Conservation (phyloP, 192 early-diverging fungal species). For the Coemansia brasiliensis region DNA sequence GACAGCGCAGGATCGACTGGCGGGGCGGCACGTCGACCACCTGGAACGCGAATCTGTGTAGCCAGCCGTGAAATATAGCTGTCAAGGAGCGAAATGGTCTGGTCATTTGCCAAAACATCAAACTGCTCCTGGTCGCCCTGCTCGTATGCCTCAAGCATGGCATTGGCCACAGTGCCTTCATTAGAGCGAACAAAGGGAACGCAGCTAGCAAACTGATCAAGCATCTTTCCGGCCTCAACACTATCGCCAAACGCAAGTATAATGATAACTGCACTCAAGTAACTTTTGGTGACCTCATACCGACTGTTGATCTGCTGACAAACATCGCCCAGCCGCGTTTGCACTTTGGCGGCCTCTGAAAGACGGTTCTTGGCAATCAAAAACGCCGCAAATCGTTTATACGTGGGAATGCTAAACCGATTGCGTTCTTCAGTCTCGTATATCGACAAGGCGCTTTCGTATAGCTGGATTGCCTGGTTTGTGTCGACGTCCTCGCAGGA, state of each 20-base stretch:
- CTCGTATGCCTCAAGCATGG: slow-evolving; percentile 39
- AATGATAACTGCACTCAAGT: slow-evolving; percentile 30
- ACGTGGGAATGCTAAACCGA: slow-evolving; percentile 40
- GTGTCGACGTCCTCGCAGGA: slow-evolving; percentile 37
- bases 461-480: slow-evolving; percentile 31
- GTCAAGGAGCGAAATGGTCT: slow-evolving; percentile 29
- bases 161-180: slow-evolving; percentile 34
- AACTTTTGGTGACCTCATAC: slow-evolving; percentile 32
- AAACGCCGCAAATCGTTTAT: slow-evolving; percentile 26
- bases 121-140: slow-evolving; percentile 46
- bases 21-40: slow-evolving; percentile 13
- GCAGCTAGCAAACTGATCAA: slow-evolving; percentile 37
- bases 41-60: slow-evolving; percentile 28
- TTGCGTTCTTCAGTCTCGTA: slow-evolving; percentile 49
- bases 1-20: background rate
- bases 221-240: slow-evolving; percentile 43
- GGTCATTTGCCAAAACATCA: slow-evolving; percentile 14
- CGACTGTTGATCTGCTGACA: slow-evolving; percentile 45
- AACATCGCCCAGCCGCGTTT: slow-evolving; percentile 29
- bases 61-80: slow-evolving; percentile 37
- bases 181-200: slow-evolving; percentile 28
- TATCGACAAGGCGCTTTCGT: slow-evolving; percentile 36
- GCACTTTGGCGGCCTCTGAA: slow-evolving; percentile 28
- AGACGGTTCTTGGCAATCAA: slow-evolving; percentile 32
- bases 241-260: slow-evolving; percentile 45